Conservation (phyloP, 495 filamentous ascomycete genomes). For the Penicillium odoratum region DNA sequence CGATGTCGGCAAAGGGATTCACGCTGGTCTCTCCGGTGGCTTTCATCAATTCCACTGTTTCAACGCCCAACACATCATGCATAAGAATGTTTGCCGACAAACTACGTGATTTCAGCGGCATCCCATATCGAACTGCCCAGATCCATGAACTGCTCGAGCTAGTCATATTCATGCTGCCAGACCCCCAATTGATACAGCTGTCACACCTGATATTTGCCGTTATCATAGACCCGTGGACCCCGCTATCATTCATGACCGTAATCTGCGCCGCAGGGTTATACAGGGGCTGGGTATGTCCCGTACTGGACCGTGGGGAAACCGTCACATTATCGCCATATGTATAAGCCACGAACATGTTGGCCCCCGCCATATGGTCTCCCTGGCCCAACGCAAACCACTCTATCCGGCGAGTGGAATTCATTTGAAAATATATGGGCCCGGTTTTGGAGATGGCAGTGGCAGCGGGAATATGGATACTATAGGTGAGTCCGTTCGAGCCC, state of each 20-base stretch:
- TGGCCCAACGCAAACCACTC: conserved; percentile 69
- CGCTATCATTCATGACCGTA: conserved; percentile 62
- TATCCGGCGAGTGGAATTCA: conserved; percentile 57
- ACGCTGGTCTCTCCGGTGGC: conserved; percentile 21
- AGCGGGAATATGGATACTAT: conserved; percentile 34
- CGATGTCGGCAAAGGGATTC: conserved; percentile 57
- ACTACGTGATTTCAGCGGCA: conserved; percentile 54
- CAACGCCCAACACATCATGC: conserved; percentile 49
- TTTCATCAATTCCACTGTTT: conserved; percentile 16
- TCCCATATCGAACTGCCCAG: conserved; percentile 60
- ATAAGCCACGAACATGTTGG: conserved; percentile 73
- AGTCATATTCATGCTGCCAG: conserved; percentile 47
- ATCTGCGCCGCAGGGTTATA: conserved; percentile 51
- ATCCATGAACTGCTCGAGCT: conserved; percentile 59
- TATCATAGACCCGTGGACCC: conserved; percentile 52
- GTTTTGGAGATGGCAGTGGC: conserved; percentile 25
- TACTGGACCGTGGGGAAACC: conserved; percentile 60
- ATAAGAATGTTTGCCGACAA: conserved; percentile 49
- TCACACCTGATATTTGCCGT: conserved; percentile 63
- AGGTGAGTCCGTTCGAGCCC: conserved; percentile 29
- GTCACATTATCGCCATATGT: conserved; percentile 61
- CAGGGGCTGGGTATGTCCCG: conserved; percentile 52
- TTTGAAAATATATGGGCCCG: conserved; percentile 60
- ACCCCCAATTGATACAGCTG: conserved; percentile 57
- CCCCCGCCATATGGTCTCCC: conserved; percentile 58